Conservation (phyloP, 306 rosid species). For the Pueraria montana region DNA sequence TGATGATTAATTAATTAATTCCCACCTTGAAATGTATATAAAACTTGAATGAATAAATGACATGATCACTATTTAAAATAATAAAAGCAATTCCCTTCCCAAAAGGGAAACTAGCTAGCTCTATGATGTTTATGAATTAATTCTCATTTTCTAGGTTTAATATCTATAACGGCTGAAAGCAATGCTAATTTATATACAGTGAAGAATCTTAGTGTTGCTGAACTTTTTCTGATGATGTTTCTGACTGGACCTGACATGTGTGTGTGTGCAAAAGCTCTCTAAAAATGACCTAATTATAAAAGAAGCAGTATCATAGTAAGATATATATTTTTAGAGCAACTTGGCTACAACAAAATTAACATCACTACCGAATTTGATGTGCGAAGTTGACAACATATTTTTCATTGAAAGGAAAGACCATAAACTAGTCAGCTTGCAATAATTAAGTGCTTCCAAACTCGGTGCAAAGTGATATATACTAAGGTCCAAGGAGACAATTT, state of each 20-base stretch:
- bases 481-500: not conserved
- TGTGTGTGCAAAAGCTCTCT: not conserved
- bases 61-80: not conserved
- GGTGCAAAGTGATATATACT: not conserved
- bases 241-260: not conserved
- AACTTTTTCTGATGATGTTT: not conserved
- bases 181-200: not conserved
- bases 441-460: not conserved
- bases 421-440: not conserved
- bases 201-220: not conserved
- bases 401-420: not conserved
- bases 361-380: not conserved
- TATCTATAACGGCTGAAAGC: not conserved
- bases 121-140: not conserved
- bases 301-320: not conserved
- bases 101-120: not conserved
- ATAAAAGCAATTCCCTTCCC: not conserved
- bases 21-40: not conserved
- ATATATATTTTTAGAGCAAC: not conserved
- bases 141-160: not conserved
- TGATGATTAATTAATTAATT: constrained; percentile 8
- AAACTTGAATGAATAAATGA: not conserved
- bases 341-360: not conserved
- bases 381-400: not conserved
- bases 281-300: not conserved